These are phyloP conservation scores for Magnusiomyces magnusii DNA, from an alignment of 1,139 yeast genomes.

Conservation along the genomic window DNA sequence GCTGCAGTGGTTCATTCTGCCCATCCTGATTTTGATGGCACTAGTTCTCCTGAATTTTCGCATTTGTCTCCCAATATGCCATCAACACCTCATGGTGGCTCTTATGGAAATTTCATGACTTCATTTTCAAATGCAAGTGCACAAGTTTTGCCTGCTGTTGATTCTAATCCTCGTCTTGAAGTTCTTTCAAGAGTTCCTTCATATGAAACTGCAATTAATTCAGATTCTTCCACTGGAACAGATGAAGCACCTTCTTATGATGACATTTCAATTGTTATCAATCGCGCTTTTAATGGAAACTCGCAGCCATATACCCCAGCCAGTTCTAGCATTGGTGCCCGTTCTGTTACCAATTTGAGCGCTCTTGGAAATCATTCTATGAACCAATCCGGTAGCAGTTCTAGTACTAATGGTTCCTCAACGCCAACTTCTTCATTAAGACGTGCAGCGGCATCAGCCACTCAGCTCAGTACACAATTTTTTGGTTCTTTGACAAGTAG, in stretches of 20 bases:
- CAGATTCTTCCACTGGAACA: conserved; percentile 22
- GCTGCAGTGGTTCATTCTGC: background rate
- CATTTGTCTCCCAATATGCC: conserved; percentile 1
- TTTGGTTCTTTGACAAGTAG: background rate
- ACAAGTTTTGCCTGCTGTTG: background rate
- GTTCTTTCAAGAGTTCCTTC: conserved; percentile 69
- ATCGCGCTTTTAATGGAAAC: background rate
- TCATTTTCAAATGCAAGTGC: background rate
- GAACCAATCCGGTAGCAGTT: background rate
- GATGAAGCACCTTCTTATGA: conserved; percentile 31
- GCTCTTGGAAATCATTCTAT: background rate
- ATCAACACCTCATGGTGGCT: background rate
- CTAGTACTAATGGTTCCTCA: background rate
- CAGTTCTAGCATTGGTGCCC: background rate
- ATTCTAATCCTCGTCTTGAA: conserved; percentile 30
- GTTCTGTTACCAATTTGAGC: background rate
- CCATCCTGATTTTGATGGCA: background rate
- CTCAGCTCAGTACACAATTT: background rate
- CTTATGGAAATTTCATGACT: background rate
- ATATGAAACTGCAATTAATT: conserved; percentile 56
- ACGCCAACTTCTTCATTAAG: background rate
- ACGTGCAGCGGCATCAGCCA: background rate
- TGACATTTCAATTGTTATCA: conserved; percentile 8
- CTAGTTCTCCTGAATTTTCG: background rate
- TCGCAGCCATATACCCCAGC: background rate